Percentiles rank a stretch among this genome's conserved stretches.
These are phyloP conservation scores for Boletus sp. DNA, from an alignment of 768 basidiomycete species.

Conservation along the genomic window DNA sequence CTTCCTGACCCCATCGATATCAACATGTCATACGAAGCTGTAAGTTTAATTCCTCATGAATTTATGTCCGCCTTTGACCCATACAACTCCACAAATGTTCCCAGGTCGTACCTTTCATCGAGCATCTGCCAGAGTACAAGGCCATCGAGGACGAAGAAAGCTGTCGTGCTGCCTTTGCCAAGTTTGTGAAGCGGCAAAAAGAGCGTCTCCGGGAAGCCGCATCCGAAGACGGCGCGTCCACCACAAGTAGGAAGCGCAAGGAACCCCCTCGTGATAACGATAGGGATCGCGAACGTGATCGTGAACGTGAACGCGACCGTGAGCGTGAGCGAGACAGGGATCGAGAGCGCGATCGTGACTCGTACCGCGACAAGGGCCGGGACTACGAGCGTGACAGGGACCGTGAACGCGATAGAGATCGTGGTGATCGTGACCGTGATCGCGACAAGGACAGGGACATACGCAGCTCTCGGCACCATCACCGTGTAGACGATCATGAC, in stretches of 20 bases:
- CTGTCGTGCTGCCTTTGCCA: constrained; percentile 76
- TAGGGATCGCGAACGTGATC: constrained; percentile 45
- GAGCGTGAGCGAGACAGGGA: constrained; percentile 26
- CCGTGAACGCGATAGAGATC: constrained; percentile 41
- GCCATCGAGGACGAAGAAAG: constrained; percentile 88
- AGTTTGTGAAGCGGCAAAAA: constrained; percentile 91
- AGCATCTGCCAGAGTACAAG: constrained; percentile 82
- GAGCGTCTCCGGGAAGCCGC: constrained; percentile 75
- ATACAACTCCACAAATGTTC: background rate
- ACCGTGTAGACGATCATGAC: constrained; percentile 35
- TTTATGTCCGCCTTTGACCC: background rate
- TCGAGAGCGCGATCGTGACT: constrained; percentile 26
- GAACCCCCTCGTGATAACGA: constrained; percentile 59
- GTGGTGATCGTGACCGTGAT: constrained; percentile 42
- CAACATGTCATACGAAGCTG: constrained; percentile 75
- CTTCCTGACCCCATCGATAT: constrained; percentile 80
- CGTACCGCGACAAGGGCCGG: constrained; percentile 29
- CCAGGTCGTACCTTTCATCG: constrained; percentile 72
- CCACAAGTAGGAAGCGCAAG: constrained; percentile 77
- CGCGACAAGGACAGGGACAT: constrained; percentile 43
- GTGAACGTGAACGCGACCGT: constrained; percentile 33
- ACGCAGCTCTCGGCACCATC: constrained; percentile 34
- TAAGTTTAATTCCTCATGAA: constrained; percentile 35
- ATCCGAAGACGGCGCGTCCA: constrained; percentile 81
- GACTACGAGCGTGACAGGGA: constrained; percentile 42